A percentile compares a stretch with the other conserved stretches of the same genome.
Conservation (phyloP, 2,329 filamentous ascomycete species). For the Capronia americana region DNA sequence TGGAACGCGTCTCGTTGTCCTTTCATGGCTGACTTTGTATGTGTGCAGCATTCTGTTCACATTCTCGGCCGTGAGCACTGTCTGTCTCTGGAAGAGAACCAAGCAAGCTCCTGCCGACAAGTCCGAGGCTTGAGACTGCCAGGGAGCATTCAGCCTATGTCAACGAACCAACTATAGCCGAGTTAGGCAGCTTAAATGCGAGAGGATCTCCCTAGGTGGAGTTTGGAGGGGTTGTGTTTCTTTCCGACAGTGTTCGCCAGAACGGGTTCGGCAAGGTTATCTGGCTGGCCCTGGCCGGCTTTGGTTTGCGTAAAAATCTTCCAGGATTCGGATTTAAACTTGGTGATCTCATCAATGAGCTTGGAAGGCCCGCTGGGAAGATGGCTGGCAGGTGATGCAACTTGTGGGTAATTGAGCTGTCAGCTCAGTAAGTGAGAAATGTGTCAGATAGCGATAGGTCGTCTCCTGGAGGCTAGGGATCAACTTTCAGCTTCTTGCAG, state of each 20-base stretch:
- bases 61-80: conserved; percentile 64
- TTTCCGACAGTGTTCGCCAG: background rate
- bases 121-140: conserved; percentile 52
- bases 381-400: conserved; percentile 3
- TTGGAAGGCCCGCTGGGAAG: background rate
- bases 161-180: background rate
- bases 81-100: conserved; percentile 68
- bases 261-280: background rate
- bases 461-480: conserved; percentile 2
- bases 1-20: background rate
- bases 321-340: conserved; percentile 11
- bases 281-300: conserved; percentile 6
- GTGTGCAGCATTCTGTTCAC: conserved; percentile 66
- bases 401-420: conserved; percentile 6
- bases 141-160: background rate
- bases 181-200: background rate
- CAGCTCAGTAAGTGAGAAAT: conserved; percentile 14
- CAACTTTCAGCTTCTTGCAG: conserved; percentile 6
- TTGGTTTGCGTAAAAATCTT: conserved; percentile 6
- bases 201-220: background rate
- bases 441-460: conserved; percentile 20
- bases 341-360: conserved; percentile 3
- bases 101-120: conserved; percentile 58
- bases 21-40: background rate
- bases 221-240: background rate